Conservation (phyloP, 768 basidiomycete genomes). For the Mycena galericulata region DNA sequence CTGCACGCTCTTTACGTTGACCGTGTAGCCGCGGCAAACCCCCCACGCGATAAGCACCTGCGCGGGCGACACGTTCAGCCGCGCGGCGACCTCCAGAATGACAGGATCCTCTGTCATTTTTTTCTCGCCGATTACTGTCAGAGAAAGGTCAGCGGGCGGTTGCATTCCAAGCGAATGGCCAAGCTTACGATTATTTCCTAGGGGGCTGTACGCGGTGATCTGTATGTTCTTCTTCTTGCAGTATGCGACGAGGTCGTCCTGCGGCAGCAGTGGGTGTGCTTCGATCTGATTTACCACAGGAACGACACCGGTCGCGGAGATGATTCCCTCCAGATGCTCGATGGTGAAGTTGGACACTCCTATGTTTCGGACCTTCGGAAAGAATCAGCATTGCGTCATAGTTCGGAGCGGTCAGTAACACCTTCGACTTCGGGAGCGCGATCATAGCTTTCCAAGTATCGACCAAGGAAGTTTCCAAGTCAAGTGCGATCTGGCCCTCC, state of each 20-base stretch:
- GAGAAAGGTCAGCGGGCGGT: neutral
- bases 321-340: conserved; percentile 73
- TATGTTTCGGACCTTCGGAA: conserved; percentile 67
- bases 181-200: conserved; percentile 84
- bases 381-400: neutral
- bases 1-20: conserved; percentile 88
- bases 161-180: neutral
- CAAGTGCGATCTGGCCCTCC: conserved; percentile 64
- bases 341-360: conserved; percentile 89
- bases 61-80: conserved; percentile 74
- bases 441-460: conserved; percentile 90
- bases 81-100: conserved; percentile 72
- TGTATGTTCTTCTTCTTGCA: conserved; percentile 56
- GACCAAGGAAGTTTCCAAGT: conserved; percentile 68
- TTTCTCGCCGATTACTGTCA: conserved; percentile 66
- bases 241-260: conserved; percentile 78
- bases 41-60: conserved; percentile 91
- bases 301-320: conserved; percentile 75
- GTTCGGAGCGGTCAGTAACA: neutral
- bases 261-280: conserved; percentile 83
- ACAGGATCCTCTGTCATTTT: conserved; percentile 76
- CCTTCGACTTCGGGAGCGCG: conserved; percentile 78
- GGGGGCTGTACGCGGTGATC: conserved; percentile 68
- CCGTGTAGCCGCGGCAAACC: conserved; percentile 76
- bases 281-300: conserved; percentile 88